A percentile compares a stretch with the other conserved stretches of the same genome.
phyloP scores from a whole-genome alignment of 768 basidiomycete species.

The Pholiota molesta region DNA sequence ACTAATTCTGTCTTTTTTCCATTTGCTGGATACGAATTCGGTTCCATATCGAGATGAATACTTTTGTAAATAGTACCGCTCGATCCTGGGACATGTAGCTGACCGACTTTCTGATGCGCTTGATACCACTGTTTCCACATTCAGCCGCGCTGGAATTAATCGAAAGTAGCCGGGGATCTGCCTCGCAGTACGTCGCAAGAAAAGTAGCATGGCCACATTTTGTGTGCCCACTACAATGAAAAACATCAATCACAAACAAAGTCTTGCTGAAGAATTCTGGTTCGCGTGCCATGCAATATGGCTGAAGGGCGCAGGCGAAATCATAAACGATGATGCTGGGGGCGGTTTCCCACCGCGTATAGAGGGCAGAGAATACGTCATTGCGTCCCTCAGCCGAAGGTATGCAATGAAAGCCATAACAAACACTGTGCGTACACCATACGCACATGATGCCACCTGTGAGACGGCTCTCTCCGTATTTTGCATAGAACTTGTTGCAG shows the following conservation, averaged over 20 bases:
- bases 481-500: conserved; percentile 12
- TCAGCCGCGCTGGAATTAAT: not conserved
- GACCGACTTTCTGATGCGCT: not conserved
- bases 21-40: too few relatives aligned
- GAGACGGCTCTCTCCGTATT: conserved; percentile 6
- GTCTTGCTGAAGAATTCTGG: too few relatives aligned
- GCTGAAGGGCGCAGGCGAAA: too few relatives aligned
- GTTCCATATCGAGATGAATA: too few relatives aligned
- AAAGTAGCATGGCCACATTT: conserved; percentile 4
- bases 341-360: conserved; percentile 26
- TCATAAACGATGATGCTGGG: too few relatives aligned
- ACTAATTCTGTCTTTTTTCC: too few relatives aligned
- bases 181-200: not conserved
- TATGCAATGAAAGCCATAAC: conserved; percentile 37
- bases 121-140: conserved; percentile 2
- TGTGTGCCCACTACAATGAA: not conserved
- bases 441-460: not conserved
- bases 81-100: too few relatives aligned
- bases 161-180: not conserved
- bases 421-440: conserved; percentile 2
- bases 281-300: too few relatives aligned
- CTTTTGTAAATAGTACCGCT: too few relatives aligned
- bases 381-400: conserved; percentile 36
- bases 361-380: conserved; percentile 38
- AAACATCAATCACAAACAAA: too few relatives aligned